Percentiles rank a stretch among this genome's conserved stretches.
These are phyloP conservation scores for Sclerotinia subarctica DNA, from an alignment of 2,329 filamentous ascomycete species.

Conservation along the genomic window DNA sequence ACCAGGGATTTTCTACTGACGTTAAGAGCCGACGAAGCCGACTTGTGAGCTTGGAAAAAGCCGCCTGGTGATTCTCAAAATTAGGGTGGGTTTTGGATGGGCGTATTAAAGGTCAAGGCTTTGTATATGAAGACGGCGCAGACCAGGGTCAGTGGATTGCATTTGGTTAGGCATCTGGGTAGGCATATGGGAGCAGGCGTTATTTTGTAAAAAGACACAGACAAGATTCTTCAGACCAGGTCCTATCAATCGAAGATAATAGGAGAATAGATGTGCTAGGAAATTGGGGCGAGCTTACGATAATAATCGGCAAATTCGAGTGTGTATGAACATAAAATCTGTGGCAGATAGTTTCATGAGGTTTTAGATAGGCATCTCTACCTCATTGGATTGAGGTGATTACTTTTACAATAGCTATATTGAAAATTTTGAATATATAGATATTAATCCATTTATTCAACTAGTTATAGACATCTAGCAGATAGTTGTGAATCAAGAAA, in stretches of 20 bases:
- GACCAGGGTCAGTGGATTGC: constrained; percentile 26
- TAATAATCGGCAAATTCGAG: not conserved
- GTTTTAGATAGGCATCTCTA: constrained; percentile 6
- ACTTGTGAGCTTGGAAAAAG: constrained; percentile 26
- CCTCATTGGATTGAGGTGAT: not conserved
- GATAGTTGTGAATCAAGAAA: too few relatives aligned
- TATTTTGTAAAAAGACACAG: constrained; percentile 34
- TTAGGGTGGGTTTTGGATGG: constrained; percentile 13
- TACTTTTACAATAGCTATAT: not conserved
- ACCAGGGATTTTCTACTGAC: constrained; percentile 80
- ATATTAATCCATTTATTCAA: not conserved
- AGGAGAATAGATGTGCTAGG: constrained; percentile 25
- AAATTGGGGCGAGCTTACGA: not conserved
- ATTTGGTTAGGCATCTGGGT: constrained; percentile 35
- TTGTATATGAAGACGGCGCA: constrained; percentile 33
- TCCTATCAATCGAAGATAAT: constrained; percentile 24
- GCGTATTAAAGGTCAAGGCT: constrained; percentile 28
- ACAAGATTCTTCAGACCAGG: constrained; percentile 22
- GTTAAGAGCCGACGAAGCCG: constrained; percentile 46
- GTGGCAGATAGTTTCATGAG: not conserved
- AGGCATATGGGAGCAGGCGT: constrained; percentile 35
- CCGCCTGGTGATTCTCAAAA: constrained; percentile 11
- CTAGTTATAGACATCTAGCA: too few relatives aligned
- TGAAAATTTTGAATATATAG: not conserved
- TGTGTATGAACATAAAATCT: constrained; percentile 8